Evolutionary conservation across 768 basidiomycete genomes (phyloP).

Genomic region (Coprinopsis sp.): DNA sequence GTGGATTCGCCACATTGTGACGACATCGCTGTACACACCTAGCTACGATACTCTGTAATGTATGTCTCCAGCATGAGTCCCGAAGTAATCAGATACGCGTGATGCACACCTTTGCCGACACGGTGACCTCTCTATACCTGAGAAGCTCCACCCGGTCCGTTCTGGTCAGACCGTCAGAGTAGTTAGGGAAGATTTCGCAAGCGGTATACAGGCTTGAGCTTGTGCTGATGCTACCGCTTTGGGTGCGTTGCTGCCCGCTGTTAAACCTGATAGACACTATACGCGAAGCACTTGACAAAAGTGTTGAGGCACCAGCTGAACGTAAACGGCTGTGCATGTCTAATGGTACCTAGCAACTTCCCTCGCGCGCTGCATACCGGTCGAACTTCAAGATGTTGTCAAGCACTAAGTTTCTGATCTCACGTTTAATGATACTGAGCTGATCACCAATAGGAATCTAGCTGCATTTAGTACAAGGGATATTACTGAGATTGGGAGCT

Average conservation of each 20-base stretch:
- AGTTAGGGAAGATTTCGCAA: conserved; percentile 91
- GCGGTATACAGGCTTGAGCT: conserved; percentile 48
- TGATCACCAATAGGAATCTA: conserved; percentile 96
- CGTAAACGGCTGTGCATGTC: conserved; percentile 72
- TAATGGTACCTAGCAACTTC: conserved; percentile 74
- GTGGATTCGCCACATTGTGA: no score
- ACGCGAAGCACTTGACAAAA: conserved; percentile 29
- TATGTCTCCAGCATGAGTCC: no score
- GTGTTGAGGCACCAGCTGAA: conserved; percentile 27
- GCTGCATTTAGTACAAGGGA: background rate
- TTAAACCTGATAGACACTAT: background rate
- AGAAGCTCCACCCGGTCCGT: conserved; percentile 69
- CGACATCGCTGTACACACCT: no score
- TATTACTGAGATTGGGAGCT: conserved; percentile 82
- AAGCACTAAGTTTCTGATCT: conserved; percentile 90
- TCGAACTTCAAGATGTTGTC: conserved; percentile 98
- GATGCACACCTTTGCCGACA: no score
- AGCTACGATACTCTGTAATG: no score
- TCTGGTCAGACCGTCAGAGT: conserved; percentile 97
- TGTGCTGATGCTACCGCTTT: conserved; percentile 21
- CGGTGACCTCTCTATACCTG: conserved; percentile 40
- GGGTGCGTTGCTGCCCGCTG: conserved; percentile 21
- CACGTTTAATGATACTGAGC: conserved; percentile 95
- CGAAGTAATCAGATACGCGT: no score
- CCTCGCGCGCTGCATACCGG: conserved; percentile 59